Evolutionary conservation across 257 asterid genomes (phyloP), one percentile per base, ranked within the genome.

Genomic region (Cinchona pubescens): DNA sequence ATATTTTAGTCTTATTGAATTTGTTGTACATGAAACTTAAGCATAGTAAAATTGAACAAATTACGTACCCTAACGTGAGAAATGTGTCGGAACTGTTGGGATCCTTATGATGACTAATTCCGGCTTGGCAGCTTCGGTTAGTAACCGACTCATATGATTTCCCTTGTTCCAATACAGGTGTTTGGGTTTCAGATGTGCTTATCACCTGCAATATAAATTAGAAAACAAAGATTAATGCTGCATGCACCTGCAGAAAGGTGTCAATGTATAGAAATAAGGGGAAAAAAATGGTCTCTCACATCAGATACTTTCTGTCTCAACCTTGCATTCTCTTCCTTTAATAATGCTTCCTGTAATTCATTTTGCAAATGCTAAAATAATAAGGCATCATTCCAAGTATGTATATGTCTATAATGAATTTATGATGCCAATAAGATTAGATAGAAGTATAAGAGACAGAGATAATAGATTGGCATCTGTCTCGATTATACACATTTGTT

Each of bases 11-110:
- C 10, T 40, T 14, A n/a, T n/a, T n/a, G n/a, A n/a, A n/a, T n/a
- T n/a, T n/a, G n/a, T n/a, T n/a, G n/a, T n/a, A n/a, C n/a, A n/a
- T n/a, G n/a, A n/a, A n/a, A n/a, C n/a, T n/a, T n/a, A 25, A 25
- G 43, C 29, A 69, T 48, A 25, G 10, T 14, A 14, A 40, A 4
- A 16, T 38, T 27, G 7, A 25, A 7, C 5, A 34, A 23, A 64
- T n/a, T n/a, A n/a, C 84, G 2, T 86, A 92, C 98, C 96, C 91
- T 49, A 92, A 72, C 81, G 71, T 88, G 81, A 92, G 97, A 80
- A 81, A 83, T 70, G 91, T 88, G 63, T 87, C 94, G 1, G 88
- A 80, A 75, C 29, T 65, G 61, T n/a, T 76, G 78, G 76, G 79
- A 21, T 80, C 82, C 16, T 67, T 83, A 15, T 71, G 81, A 70